Percentiles rank a stretch among this genome's conserved stretches.
phyloP scores from a whole-genome alignment of 208 protist genomes.

The Naegleria lovaniensis region DNA sequence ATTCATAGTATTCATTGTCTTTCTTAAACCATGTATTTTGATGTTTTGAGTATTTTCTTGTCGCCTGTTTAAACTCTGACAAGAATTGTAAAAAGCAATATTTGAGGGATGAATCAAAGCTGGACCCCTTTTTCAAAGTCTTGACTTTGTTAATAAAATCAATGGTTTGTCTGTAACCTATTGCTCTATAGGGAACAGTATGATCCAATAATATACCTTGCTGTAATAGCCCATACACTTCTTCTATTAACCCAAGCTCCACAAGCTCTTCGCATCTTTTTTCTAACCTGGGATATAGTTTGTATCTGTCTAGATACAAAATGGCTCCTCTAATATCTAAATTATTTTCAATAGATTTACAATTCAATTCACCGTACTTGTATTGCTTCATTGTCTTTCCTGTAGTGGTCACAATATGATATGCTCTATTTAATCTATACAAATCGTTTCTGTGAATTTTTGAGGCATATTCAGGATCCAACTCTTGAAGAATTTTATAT shows the following conservation, averaged over 20 bases:
- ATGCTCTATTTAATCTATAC: background rate
- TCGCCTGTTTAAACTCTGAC: background rate
- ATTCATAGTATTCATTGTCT: background rate
- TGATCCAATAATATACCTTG: background rate
- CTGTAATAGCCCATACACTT: background rate
- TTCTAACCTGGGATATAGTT: background rate
- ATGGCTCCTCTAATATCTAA: background rate
- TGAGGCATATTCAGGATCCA: background rate
- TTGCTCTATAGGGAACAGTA: background rate
- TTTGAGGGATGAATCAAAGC: background rate
- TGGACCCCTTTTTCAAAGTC: background rate
- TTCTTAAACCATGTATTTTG: constrained; percentile 12
- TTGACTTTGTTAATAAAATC: background rate
- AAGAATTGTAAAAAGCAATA: background rate
- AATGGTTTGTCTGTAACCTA: background rate
- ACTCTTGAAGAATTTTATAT: background rate
- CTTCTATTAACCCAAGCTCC: background rate
- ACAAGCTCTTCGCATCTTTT: background rate
- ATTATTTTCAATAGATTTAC: background rate
- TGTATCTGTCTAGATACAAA: background rate
- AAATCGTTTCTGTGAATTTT: background rate
- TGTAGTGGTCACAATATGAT: background rate
- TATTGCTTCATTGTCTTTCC: background rate
- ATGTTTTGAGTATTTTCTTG: background rate
- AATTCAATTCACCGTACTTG: background rate